Evolutionary conservation across 2,329 filamentous ascomycete species (phyloP).

Genomic region (Passalora sequoiae): DNA sequence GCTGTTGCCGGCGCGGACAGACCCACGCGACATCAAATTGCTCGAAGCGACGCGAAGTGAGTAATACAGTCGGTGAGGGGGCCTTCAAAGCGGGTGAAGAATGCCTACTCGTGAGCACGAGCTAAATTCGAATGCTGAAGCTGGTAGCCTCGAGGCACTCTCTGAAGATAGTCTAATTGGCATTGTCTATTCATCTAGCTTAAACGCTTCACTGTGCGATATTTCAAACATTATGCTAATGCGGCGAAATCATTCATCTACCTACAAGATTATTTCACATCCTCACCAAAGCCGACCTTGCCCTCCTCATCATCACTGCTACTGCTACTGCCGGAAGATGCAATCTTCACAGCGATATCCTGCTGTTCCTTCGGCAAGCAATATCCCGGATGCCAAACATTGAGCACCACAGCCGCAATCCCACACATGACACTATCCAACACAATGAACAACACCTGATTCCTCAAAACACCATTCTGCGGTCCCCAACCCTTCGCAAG

Average conservation of each 20-base stretch:
- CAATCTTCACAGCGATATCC: conserved; percentile 10
- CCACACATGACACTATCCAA: conserved; percentile 34
- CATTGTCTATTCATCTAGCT: too few species aligned
- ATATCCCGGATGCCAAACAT: conserved; percentile 32
- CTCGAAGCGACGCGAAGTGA: too few species aligned
- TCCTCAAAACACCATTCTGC: conserved; percentile 24
- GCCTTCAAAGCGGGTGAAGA: too few species aligned
- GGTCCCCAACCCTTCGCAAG: conserved; percentile 24
- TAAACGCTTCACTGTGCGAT: too few species aligned
- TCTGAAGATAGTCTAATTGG: too few species aligned
- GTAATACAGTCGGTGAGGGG: too few species aligned
- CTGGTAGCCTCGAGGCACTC: too few species aligned
- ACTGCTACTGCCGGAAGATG: conserved; percentile 1
- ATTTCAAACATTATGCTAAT: too few species aligned
- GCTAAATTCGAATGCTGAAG: too few species aligned
- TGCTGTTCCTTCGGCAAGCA: conserved; percentile 27
- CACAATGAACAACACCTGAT: conserved; percentile 27
- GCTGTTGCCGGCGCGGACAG: too few species aligned
- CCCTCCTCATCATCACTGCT: conserved; percentile 9
- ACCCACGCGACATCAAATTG: too few species aligned
- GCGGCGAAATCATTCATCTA: background rate
- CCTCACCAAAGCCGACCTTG: background rate
- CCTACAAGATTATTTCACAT: background rate
- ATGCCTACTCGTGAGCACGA: too few species aligned
- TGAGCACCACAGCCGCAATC: conserved; percentile 28